Evolutionary conservation across 1,139 yeast species (phyloP), one percentile per base, ranked within the genome.

Genomic region (Eremothecium coryli): DNA sequence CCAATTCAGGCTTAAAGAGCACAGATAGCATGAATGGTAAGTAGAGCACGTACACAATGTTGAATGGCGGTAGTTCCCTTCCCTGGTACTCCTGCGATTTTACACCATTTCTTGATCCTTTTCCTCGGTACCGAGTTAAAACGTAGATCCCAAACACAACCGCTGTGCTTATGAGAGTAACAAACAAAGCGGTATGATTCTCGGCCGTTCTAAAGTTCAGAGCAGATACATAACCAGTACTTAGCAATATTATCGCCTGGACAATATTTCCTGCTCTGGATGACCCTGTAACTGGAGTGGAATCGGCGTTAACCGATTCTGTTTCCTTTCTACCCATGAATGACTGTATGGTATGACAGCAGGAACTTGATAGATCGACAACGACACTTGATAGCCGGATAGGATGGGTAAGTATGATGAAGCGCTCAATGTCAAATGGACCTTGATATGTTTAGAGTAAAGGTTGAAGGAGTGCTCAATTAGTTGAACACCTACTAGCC

Each of bases 21-120:
- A 48, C 26, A 3, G 53, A 43, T 2, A 49, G 20, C 46, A 50
- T 38, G 18, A 49, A 44, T 9, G 58, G 56, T 22, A 54, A 25
- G 35, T 42, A 53, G 4, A 51, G 26, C 29, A 47, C 21, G 37
- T 54, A 54, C 11, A 50, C 23, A 14, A 45, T 37, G 33, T 52
- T 52, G 33, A 48, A 53, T 11, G 36, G 32, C 1, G 45, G 44
- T 23, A 29, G 13, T 3, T 12, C 24, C 5, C 26, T 18, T n/a
- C n/a, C 10, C 16, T 18, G n/a, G n/a, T n/a, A n/a, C n/a, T n/a
- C n/a, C n/a, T n/a, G n/a, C n/a, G n/a, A n/a, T n/a, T n/a, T n/a
- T n/a, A 21, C 12, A 3, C 23, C 16, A 5, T 31, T 32, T 20
- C 27, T n/a, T 3, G 23, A 9, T n/a, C 35, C 36, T 20, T 18